These are phyloP conservation scores for Aureobasidium vineae DNA, from an alignment of 2,329 filamentous ascomycete species.

Conservation along the genomic window DNA sequence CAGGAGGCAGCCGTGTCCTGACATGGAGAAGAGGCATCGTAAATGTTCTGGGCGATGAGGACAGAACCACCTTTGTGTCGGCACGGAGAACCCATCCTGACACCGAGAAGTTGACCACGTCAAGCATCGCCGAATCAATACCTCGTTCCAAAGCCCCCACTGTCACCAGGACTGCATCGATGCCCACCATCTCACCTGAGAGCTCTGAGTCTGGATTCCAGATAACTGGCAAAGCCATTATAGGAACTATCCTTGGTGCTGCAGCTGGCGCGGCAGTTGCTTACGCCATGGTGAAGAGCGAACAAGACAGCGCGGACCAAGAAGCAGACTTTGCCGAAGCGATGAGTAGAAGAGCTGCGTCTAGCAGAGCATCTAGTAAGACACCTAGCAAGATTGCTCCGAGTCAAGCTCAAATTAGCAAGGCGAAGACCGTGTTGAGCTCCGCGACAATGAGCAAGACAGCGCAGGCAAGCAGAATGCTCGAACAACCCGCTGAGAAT, in stretches of 20 bases:
- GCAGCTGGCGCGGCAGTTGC: constrained; percentile 74
- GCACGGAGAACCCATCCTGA: constrained; percentile 10
- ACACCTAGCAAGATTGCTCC: constrained; percentile 30
- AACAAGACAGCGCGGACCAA: constrained; percentile 49
- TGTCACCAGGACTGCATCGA: constrained; percentile 7
- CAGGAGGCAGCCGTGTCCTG: constrained; percentile 45
- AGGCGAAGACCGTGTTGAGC: constrained; percentile 25
- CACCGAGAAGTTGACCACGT: not conserved
- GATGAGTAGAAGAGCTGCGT: constrained; percentile 12
- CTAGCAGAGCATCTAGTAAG: constrained; percentile 25
- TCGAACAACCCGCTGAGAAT: constrained; percentile 4
- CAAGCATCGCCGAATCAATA: constrained; percentile 8
- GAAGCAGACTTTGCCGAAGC: constrained; percentile 43
- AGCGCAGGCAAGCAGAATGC: constrained; percentile 26
- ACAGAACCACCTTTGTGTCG: constrained; percentile 29
- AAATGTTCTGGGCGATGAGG: constrained; percentile 37
- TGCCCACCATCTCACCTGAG: not conserved
- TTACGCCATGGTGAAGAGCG: constrained; percentile 68
- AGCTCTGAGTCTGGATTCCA: not conserved
- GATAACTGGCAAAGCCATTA: constrained; percentile 36
- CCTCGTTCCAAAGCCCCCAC: not conserved
- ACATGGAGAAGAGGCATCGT: constrained; percentile 41
- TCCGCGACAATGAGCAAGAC: constrained; percentile 20
- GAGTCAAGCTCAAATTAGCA: constrained; percentile 28
- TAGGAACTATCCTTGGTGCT: constrained; percentile 75